These are phyloP conservation scores for Globisporangium acanthophoron DNA, from an alignment of 352 stramenopile species.

Conservation along the genomic window DNA sequence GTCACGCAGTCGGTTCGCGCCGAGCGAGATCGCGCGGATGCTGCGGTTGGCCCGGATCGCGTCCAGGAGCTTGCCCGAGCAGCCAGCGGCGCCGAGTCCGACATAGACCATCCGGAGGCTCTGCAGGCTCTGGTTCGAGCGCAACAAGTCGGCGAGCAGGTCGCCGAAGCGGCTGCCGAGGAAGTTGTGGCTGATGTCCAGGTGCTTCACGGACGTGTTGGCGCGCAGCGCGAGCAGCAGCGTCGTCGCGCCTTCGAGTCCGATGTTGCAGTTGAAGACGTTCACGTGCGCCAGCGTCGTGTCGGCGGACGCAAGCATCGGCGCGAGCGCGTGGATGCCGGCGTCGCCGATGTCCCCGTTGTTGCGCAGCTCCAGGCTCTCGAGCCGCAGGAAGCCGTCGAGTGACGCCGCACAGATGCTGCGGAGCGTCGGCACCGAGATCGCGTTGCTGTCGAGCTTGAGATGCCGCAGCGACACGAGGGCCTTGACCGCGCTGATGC, in stretches of 20 bases:
- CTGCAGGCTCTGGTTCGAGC: constrained; percentile 43
- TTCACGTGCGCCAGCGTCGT: constrained; percentile 51
- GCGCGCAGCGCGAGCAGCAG: constrained; percentile 47
- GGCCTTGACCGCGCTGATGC: constrained; percentile 15
- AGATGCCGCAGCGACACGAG: constrained; percentile 34
- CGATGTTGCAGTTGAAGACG: constrained; percentile 60
- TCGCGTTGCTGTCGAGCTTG: constrained; percentile 55
- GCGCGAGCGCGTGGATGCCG: constrained; percentile 52
- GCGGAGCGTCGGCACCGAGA: constrained; percentile 39
- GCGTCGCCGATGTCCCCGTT: constrained; percentile 62
- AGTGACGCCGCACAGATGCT: constrained; percentile 41
- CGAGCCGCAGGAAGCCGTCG: constrained; percentile 40
- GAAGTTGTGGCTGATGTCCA: constrained; percentile 77
- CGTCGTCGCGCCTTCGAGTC: constrained; percentile 51
- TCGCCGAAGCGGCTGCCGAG: constrained; percentile 59
- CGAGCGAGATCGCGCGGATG: constrained; percentile 49
- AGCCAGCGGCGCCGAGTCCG: constrained; percentile 44
- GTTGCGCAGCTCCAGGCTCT: constrained; percentile 54
- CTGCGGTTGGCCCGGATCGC: constrained; percentile 46
- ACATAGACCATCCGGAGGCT: constrained; percentile 59
- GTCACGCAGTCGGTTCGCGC: constrained; percentile 66
- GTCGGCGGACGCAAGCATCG: constrained; percentile 42
- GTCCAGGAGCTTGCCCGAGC: constrained; percentile 34
- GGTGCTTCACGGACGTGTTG: constrained; percentile 45
- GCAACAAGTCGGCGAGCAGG: constrained; percentile 57